phyloP scores from a whole-genome alignment of 345 rosid species.

The Rhizophora mangle region DNA sequence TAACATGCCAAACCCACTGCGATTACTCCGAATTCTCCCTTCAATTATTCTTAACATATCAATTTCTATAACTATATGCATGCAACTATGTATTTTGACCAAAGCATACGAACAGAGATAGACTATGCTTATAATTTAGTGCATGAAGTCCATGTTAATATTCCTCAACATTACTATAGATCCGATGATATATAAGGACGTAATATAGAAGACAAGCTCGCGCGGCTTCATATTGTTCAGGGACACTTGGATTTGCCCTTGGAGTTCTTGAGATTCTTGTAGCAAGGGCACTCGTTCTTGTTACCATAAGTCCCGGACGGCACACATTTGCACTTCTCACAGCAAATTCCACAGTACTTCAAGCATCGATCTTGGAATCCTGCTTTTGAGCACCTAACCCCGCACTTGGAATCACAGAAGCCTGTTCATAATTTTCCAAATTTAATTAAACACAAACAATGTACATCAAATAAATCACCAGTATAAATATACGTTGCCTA shows the following conservation, averaged over 20 bases:
- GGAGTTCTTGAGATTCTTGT: slow-evolving; percentile 60
- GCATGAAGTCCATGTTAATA: too few species aligned
- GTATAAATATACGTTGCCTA: background rate
- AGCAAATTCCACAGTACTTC: slow-evolving; percentile 78
- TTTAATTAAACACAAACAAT: too few species aligned
- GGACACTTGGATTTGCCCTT: slow-evolving; percentile 78
- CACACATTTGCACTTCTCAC: slow-evolving; percentile 67
- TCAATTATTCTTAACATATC: too few species aligned
- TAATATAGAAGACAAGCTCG: too few species aligned
- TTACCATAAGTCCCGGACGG: slow-evolving; percentile 82
- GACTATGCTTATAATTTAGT: too few species aligned
- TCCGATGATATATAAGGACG: too few species aligned
- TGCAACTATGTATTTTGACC: too few species aligned
- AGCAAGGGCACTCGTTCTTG: slow-evolving; percentile 81
- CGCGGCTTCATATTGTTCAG: slow-evolving; percentile 19
- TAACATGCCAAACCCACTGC: too few species aligned
- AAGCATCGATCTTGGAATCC: slow-evolving; percentile 58
- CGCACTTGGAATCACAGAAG: slow-evolving; percentile 30
- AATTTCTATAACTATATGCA: too few species aligned
- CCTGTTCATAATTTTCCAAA: background rate
- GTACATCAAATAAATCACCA: background rate
- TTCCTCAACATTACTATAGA: too few species aligned
- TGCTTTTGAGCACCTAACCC: slow-evolving; percentile 66
- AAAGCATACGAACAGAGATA: too few species aligned
- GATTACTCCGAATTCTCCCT: too few species aligned